phyloP scores from a whole-genome alignment of 331 rosid genomes.

The Rosa hybrid region DNA sequence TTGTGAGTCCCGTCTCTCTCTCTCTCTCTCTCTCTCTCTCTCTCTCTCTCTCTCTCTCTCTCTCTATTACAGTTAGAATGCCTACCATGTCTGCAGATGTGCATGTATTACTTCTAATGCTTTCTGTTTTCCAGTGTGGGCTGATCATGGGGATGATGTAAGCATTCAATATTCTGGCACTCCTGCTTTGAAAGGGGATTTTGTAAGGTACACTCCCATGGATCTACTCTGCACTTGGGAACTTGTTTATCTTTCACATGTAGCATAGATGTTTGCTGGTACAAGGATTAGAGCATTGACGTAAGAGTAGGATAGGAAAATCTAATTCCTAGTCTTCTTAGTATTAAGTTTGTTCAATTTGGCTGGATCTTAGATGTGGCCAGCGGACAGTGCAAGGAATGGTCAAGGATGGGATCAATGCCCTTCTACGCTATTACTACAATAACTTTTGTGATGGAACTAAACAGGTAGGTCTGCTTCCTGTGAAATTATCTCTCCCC shows the following conservation, averaged over 20 bases:
- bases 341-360: conserved; percentile 22
- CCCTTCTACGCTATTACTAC: conserved; percentile 83
- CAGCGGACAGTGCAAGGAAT: conserved; percentile 85
- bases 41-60: conserved; percentile 2
- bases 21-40: conserved; percentile 1
- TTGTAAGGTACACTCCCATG: conserved; percentile 62
- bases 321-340: neutral
- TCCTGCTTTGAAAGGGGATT: conserved; percentile 95
- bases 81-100: neutral
- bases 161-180: conserved; percentile 96
- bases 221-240: conserved; percentile 23
- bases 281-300: neutral
- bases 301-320: neutral
- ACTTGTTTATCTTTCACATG: neutral
- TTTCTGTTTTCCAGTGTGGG: conserved; percentile 76
- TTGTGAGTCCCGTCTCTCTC: conserved; percentile 47
- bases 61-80: neutral
- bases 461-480: conserved; percentile 64
- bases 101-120: conserved; percentile 7
- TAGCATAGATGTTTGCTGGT: neutral
- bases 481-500: conserved; percentile 6
- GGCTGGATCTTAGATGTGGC: conserved; percentile 66
- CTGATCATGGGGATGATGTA: conserved; percentile 95
- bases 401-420: conserved; percentile 64
- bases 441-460: conserved; percentile 87